Base-by-base conservation (phyloP, 805 yeast genomes). In the Groenewaldozyma salmanticensis region DNA sequence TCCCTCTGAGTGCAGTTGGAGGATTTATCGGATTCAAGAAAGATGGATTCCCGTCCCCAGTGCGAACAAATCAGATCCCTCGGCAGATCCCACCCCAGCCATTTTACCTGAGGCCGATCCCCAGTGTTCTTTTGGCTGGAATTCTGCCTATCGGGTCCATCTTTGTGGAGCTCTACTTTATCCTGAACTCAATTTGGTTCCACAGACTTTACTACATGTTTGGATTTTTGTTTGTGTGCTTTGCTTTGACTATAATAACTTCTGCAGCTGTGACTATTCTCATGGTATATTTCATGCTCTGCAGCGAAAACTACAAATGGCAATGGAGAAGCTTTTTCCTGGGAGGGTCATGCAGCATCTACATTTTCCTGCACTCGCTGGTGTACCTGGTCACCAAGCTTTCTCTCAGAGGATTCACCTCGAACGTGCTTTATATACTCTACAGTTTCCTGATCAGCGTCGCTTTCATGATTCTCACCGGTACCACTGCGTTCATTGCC, bases 151-250 rank as follows among this genome's bases (percentile, higher is more conserved):
- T 90, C 58, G 94, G 95, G 6, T 81, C 95, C 17, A 82, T 92
- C 57, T 87, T 95, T 19, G 92, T 92, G 42, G 96, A 92, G 66
- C 75, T 92, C 75, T 88, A 86, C 64, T 90, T 87, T 66, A 84
- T 92, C 54, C 79, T 84, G 67, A 74, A 84, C 39, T 85, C 95
- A 24, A 65, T 92, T 50, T 90, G 98, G 98, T 85, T 83, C 64
- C 87, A 84, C 71, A 75, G 84, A 60, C 79, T 88, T 49, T 92
- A 76, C 70, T 92, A 88, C 71, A 90, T 92, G 97, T 92, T 92
- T 70, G 98, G 97, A 9, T 92, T 90, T 71, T 67, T 90, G 51
- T 84, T 88, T 62, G 78, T 88, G 66, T 87, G 96, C 53, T 79
- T 84, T 58, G 48, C 80, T n/a, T 69, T 88, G 57, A 81, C 86